phyloP scores from a whole-genome alignment of 2,329 filamentous ascomycete species.

The Diaporthe sp. region DNA sequence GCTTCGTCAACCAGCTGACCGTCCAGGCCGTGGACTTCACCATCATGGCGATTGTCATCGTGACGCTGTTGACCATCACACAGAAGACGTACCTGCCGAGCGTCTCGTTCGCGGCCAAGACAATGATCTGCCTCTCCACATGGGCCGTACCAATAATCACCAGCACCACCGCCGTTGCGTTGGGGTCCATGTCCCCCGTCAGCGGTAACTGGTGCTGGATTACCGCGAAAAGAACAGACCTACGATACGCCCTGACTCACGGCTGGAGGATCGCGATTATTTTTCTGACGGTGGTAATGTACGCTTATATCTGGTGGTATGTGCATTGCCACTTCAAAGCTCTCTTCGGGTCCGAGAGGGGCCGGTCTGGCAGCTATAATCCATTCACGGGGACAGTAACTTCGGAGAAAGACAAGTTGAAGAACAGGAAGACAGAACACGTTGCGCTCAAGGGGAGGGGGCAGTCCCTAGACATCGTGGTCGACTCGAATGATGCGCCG shows the following conservation, averaged over 20 bases:
- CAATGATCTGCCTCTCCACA: constrained; percentile 53
- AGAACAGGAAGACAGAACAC: background rate
- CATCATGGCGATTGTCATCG: constrained; percentile 60
- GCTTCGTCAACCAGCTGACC: constrained; percentile 60
- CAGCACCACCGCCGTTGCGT: constrained; percentile 49
- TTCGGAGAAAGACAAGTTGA: background rate
- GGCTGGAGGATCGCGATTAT: constrained; percentile 62
- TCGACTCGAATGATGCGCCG: background rate
- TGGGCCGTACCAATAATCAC: constrained; percentile 59
- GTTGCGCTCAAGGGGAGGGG: background rate
- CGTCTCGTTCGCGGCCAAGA: constrained; percentile 47
- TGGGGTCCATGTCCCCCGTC: constrained; percentile 52
- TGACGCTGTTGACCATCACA: constrained; percentile 44
- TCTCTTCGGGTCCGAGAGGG: constrained; percentile 10
- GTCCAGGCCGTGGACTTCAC: constrained; percentile 60
- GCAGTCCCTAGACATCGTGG: no score
- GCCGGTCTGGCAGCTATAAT: background rate
- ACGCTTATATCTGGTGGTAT: constrained; percentile 58
- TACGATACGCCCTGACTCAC: constrained; percentile 60
- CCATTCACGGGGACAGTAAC: constrained; percentile 4
- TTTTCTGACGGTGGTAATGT: constrained; percentile 55
- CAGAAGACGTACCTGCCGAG: constrained; percentile 52
- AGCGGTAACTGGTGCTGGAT: constrained; percentile 64
- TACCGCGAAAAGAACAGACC: constrained; percentile 49
- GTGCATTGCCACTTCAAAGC: constrained; percentile 47